Evolutionary conservation across 345 rosid genomes (phyloP).

Genomic region (Reutealis trisperma): DNA sequence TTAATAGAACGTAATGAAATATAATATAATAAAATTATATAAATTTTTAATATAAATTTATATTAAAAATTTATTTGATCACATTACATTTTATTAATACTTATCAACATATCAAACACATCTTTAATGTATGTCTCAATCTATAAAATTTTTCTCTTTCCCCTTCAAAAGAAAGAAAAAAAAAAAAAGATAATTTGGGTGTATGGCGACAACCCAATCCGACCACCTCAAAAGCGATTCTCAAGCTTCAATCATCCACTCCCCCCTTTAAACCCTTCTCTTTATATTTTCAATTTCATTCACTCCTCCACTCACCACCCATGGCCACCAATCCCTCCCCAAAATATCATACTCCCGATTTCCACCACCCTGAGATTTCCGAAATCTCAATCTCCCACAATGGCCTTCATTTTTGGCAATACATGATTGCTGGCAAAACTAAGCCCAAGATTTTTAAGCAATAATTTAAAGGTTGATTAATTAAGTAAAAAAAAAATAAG

Average conservation of each 20-base stretch:
- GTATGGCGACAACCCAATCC: constrained; percentile 23
- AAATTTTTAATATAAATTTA: no score
- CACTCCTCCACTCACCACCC: background rate
- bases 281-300: background rate
- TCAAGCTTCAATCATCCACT: constrained; percentile 17
- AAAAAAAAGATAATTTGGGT: constrained; percentile 7
- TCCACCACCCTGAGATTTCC: constrained; percentile 15
- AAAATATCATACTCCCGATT: constrained; percentile 14
- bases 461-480: no score
- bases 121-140: background rate
- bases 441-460: no score
- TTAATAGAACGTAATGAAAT: no score
- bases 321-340: constrained; percentile 25
- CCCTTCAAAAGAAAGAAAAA: no score
- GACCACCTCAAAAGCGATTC: constrained; percentile 26
- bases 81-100: no score
- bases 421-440: constrained; percentile 32
- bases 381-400: constrained; percentile 21
- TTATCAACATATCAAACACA: no score
- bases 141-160: background rate
- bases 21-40: no score
- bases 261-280: background rate
- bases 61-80: no score
- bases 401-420: constrained; percentile 32
- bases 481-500: no score